A percentile compares a stretch with the other conserved stretches of the same genome.
These are phyloP conservation scores for Celoporthe dispersa DNA, from an alignment of 2,329 filamentous ascomycete genomes.

Conservation along the genomic window DNA sequence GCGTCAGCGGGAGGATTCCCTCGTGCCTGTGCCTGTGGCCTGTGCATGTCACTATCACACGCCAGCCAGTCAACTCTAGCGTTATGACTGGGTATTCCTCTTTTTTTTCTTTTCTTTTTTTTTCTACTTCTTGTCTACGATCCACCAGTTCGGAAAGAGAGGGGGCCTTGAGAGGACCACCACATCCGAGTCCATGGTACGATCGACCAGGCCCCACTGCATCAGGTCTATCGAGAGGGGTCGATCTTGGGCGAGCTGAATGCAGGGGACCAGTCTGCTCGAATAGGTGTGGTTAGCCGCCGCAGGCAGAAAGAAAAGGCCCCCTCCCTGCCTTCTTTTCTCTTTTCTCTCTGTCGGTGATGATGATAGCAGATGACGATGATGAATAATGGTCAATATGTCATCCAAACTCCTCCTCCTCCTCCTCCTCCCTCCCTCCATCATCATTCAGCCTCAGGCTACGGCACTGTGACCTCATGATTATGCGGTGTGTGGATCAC, in stretches of 20 bases:
- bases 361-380: not conserved
- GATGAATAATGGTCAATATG: not conserved
- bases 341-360: not conserved
- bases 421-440: not conserved
- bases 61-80: not conserved
- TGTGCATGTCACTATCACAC: not conserved
- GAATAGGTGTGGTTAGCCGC: not conserved
- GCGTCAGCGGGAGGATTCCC: conserved; percentile 24
- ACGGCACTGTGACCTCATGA: not conserved
- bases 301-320: not conserved
- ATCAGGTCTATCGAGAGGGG: not conserved
- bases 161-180: not conserved
- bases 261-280: not conserved
- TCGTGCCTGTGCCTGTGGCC: conserved; percentile 5
- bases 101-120: not conserved
- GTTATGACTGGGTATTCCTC: not conserved
- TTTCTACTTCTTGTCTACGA: not conserved
- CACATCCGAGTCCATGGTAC: not conserved
- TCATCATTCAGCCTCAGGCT: not conserved
- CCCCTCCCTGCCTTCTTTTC: not conserved
- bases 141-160: not conserved
- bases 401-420: not conserved
- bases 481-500: not conserved
- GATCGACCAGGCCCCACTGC: not conserved
- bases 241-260: not conserved